Evolutionary conservation across 345 rosid species (phyloP), one percentile per base, ranked within the genome.

Genomic region (Xanthoceras sorbifolium): DNA sequence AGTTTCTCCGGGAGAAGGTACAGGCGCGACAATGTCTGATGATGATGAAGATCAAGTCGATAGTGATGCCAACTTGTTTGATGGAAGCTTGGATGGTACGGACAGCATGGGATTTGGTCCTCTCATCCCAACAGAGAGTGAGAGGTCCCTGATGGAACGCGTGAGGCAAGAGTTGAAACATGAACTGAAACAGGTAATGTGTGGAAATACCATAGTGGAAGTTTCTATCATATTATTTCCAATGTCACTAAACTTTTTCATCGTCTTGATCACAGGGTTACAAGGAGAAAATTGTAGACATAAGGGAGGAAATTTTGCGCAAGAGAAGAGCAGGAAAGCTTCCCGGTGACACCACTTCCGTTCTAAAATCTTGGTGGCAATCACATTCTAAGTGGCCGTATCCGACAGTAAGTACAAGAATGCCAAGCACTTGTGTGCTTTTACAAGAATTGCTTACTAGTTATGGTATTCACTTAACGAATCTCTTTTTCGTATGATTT

Each of bases 251-350:
- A 74, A 20, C 32, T 22, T 50, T 67, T 55, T 17, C 22, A 26
- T 5, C 54, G 34, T n/a, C 28, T 22, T 20, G 29, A n/a, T 60
- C 74, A 32, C 66, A 96, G 99, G 99, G 97, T 70, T 96, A 94
- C 90, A 96, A 96, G 86, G 97, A 94, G 79, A 96, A 96, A 67
- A 94, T 92, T 70, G 91, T 89, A 14, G 98, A 96, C 80, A 91
- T 96, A 64, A 87, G 99, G 73, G 99, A 96, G 84, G 99, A 96
- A 88, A 96, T 96, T 77, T 48, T 96, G 80, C 92, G 98, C 65
- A 96, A 94, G 86, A 94, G 99, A 86, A 86, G 99, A 82, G 99
- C 99, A 0, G 99, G 99, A 67, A 94, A 96, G 69, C 92, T 97
- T 69, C 98, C 99, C 1, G 99, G 98, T 10, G 99, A 92, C 77